Evolutionary conservation across 495 filamentous ascomycete species (phyloP).

Genomic region (Penicillium ochrochloron): DNA sequence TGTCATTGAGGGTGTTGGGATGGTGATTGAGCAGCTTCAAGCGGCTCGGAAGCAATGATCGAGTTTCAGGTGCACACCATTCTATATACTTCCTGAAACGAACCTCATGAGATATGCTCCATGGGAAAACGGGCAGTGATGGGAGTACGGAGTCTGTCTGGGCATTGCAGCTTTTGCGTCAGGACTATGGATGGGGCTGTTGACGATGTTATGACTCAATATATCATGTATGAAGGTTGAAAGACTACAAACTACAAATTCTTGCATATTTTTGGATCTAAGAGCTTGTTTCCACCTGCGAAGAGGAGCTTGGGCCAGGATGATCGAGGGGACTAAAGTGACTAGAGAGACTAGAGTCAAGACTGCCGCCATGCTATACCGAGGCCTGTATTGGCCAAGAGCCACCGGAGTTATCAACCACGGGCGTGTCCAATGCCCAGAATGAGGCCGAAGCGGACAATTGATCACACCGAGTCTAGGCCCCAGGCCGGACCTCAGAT

Average conservation of each 20-base stretch:
- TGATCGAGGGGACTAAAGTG: background rate
- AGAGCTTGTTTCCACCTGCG: background rate
- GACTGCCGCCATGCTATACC: background rate
- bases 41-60: constrained; percentile 35
- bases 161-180: background rate
- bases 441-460: background rate
- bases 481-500: background rate
- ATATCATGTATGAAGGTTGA: constrained; percentile 29
- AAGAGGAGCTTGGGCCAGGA: constrained; percentile 1
- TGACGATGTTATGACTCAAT: constrained; percentile 37
- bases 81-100: background rate
- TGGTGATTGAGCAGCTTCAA: constrained; percentile 55
- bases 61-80: background rate
- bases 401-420: background rate
- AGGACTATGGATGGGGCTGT: constrained; percentile 12
- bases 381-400: background rate
- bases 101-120: background rate
- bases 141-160: background rate
- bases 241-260: constrained; percentile 12
- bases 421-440: background rate
- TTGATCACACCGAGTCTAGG: background rate
- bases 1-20: constrained; percentile 69
- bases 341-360: background rate
- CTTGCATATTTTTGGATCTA: background rate
- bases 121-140: background rate